Conservation (phyloP, 2,329 filamentous ascomycete species). For the Nectriaceae sp. region DNA sequence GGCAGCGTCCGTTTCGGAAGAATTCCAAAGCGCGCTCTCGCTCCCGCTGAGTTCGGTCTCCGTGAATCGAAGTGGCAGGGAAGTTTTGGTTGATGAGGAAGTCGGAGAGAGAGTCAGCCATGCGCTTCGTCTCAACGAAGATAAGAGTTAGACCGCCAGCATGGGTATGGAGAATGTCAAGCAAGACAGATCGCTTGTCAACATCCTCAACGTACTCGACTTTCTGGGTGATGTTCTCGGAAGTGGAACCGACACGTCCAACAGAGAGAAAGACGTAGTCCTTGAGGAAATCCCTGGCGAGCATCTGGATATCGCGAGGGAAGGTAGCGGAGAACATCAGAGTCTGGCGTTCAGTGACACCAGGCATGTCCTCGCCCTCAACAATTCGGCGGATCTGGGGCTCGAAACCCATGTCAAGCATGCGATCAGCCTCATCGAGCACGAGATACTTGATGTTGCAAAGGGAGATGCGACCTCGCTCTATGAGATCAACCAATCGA, state of each 20-base stretch:
- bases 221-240: constrained; percentile 99
- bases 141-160: constrained; percentile 88
- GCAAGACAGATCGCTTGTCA: constrained; percentile 96
- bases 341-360: constrained; percentile 81
- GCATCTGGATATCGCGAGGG: constrained; percentile 98
- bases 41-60: constrained; percentile 97
- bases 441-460: constrained; percentile 99
- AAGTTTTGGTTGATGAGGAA: constrained; percentile 99
- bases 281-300: constrained; percentile 97
- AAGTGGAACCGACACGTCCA: constrained; percentile 96
- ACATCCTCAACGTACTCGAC: constrained; percentile 95
- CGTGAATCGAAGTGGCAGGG: constrained; percentile 97
- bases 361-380: constrained; percentile 96
- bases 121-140: constrained; percentile 99
- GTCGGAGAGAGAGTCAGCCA: constrained; percentile 96
- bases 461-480: constrained; percentile 96
- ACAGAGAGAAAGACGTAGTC: constrained; percentile 99
- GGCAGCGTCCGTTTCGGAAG: constrained; percentile 94
- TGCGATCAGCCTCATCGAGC: constrained; percentile 98
- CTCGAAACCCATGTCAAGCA: constrained; percentile 99
- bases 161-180: constrained; percentile 96
- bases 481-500: constrained; percentile 95
- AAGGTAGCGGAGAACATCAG: constrained; percentile 99
- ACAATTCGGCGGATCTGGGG: constrained; percentile 98
- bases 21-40: constrained; percentile 97